Evolutionary conservation across 2,329 filamentous ascomycete species (phyloP).

Genomic region (Exophiala oligosperma): DNA sequence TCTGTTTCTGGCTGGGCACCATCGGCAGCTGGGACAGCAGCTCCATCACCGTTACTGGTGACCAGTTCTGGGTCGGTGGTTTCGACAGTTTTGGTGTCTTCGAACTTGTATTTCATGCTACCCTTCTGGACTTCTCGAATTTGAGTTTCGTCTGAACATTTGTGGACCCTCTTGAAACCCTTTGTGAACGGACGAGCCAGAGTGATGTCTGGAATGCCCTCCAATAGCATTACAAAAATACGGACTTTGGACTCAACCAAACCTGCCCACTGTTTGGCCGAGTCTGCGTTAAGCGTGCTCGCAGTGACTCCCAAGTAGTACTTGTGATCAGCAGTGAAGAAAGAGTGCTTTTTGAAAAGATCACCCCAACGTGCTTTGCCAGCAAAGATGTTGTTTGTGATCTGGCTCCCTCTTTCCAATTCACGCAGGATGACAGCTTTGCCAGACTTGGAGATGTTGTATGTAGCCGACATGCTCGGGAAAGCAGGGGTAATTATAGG

Average conservation of each 20-base stretch:
- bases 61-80: conserved; percentile 51
- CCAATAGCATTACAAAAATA: conserved; percentile 77
- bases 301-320: conserved; percentile 91
- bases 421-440: conserved; percentile 82
- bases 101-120: conserved; percentile 60
- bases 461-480: conserved; percentile 95
- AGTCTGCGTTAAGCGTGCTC: conserved; percentile 78
- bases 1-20: conserved; percentile 41
- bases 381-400: conserved; percentile 76
- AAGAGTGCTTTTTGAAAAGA: conserved; percentile 84
- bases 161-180: conserved; percentile 80
- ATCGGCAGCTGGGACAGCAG: conserved; percentile 39
- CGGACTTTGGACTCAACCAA: conserved; percentile 92
- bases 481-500: conserved; percentile 97
- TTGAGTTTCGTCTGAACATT: conserved; percentile 63
- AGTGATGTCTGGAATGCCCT: conserved; percentile 75
- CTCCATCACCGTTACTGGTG: conserved; percentile 47
- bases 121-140: conserved; percentile 63
- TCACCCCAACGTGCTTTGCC: conserved; percentile 81
- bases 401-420: conserved; percentile 72
- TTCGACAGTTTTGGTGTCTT: conserved; percentile 51
- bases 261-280: conserved; percentile 84
- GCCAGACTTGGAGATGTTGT: conserved; percentile 87
- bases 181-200: conserved; percentile 92
- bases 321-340: conserved; percentile 91